Percentiles rank a stretch among this genome's conserved stretches.
phyloP scores from a whole-genome alignment of 768 basidiomycete genomes.

The Leccinum aurantiacum region DNA sequence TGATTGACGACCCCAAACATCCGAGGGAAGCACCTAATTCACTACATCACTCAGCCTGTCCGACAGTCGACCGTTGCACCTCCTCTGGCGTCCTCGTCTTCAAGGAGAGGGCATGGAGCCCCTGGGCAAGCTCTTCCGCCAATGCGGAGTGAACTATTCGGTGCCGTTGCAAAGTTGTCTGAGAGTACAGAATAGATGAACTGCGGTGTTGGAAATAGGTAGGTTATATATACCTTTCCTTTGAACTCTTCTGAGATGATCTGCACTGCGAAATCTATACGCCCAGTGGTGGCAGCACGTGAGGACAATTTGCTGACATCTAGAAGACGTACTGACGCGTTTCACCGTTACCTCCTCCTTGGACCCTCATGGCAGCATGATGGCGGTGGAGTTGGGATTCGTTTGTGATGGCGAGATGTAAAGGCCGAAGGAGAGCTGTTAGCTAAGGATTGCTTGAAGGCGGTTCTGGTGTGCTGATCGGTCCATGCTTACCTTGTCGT shows the following conservation, averaged over 20 bases:
- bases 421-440: slow-evolving; percentile 57
- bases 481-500: slow-evolving; percentile 47
- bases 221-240: slow-evolving; percentile 57
- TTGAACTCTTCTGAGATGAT: slow-evolving; percentile 71
- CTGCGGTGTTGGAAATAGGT: slow-evolving; percentile 6
- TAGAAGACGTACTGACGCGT: slow-evolving; percentile 61
- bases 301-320: slow-evolving; percentile 16
- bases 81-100: slow-evolving; percentile 71
- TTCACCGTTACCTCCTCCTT: slow-evolving; percentile 68
- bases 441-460: slow-evolving; percentile 47
- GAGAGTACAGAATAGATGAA: slow-evolving; percentile 10
- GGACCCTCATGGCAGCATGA: slow-evolving; percentile 76
- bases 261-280: slow-evolving; percentile 72
- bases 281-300: slow-evolving; percentile 22
- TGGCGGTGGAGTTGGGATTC: slow-evolving; percentile 86
- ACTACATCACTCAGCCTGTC: slow-evolving; percentile 26
- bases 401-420: slow-evolving; percentile 66
- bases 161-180: slow-evolving; percentile 81
- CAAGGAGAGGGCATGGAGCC: slow-evolving; percentile 76
- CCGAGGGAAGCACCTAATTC: slow-evolving; percentile 15
- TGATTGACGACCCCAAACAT: slow-evolving; percentile 28
- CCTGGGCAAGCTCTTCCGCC: slow-evolving; percentile 65
- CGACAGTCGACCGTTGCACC: slow-evolving; percentile 23
- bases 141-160: slow-evolving; percentile 74
- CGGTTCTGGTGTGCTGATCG: slow-evolving; percentile 26